These are phyloP conservation scores for Paraphoma sp. DNA, from an alignment of 2,329 filamentous ascomycete genomes.

Conservation along the genomic window DNA sequence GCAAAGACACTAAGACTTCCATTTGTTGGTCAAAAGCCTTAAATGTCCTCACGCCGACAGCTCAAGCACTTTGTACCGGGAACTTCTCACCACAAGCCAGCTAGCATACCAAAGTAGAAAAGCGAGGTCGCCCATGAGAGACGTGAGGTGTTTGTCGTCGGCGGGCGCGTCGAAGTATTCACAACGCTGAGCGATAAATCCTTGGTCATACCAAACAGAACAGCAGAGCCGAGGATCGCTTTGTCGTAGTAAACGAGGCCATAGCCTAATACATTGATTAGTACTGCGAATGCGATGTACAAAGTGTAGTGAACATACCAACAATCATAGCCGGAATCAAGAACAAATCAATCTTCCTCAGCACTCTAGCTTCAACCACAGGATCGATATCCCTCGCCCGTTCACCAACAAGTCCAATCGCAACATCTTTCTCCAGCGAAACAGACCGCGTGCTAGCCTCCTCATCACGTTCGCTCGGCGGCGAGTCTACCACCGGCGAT, in stretches of 20 bases:
- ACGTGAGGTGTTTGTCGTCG: constrained; percentile 67
- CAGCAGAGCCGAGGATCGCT: constrained; percentile 76
- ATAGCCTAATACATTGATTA: constrained; percentile 53
- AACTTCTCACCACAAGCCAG: constrained; percentile 60
- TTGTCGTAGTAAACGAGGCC: constrained; percentile 76
- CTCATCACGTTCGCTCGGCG: constrained; percentile 13
- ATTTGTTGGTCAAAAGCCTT: no score
- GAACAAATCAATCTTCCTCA: constrained; percentile 71
- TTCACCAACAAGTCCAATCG: constrained; percentile 66
- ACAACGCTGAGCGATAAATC: constrained; percentile 68
- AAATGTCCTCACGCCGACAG: no score
- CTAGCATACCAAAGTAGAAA: constrained; percentile 83
- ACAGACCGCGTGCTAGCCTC: constrained; percentile 23
- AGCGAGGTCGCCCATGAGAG: constrained; percentile 79
- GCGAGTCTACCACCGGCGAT: constrained; percentile 6
- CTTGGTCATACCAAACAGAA: constrained; percentile 76
- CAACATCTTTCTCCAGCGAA: constrained; percentile 60
- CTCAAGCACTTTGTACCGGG: no score
- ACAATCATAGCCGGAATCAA: constrained; percentile 70
- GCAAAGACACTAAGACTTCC: no score
- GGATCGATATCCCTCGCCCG: constrained; percentile 62
- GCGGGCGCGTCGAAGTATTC: constrained; percentile 58
- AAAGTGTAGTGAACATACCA: constrained; percentile 25
- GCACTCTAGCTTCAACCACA: constrained; percentile 60
- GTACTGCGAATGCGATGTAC: background rate